phyloP scores from a whole-genome alignment of 495 filamentous ascomycete genomes.

The Rusavskia elegans region DNA sequence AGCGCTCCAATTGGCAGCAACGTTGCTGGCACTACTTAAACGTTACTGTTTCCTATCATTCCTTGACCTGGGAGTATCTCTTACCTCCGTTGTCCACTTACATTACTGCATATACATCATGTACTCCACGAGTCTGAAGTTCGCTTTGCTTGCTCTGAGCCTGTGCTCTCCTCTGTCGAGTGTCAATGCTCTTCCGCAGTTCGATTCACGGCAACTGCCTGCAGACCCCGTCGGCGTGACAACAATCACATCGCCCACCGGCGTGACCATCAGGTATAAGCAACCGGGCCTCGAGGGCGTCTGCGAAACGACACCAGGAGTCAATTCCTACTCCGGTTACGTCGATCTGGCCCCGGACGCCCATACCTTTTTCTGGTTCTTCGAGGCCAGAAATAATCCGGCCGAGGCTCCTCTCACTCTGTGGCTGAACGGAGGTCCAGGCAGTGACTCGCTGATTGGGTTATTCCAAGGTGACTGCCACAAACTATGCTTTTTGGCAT shows the following conservation, averaged over 20 bases:
- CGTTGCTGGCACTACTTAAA: not conserved
- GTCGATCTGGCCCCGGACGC: slow-evolving; percentile 43
- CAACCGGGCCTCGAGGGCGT: slow-evolving; percentile 39
- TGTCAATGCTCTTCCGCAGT: slow-evolving; percentile 10
- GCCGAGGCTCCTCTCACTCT: slow-evolving; percentile 40
- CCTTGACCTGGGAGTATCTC: not conserved
- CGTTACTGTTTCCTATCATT: not conserved
- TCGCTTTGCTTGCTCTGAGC: slow-evolving; percentile 14
- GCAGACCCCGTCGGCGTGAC: slow-evolving; percentile 36
- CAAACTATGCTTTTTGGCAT: slow-evolving; percentile 19
- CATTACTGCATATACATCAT: slow-evolving; percentile 9
- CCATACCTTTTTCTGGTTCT: slow-evolving; percentile 56
- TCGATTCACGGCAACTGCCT: slow-evolving; percentile 24
- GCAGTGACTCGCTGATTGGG: slow-evolving; percentile 49
- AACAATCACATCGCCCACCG: slow-evolving; percentile 40
- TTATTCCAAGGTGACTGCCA: slow-evolving; percentile 41
- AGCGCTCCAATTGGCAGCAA: not conserved
- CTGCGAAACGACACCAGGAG: slow-evolving; percentile 46
- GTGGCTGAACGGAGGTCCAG: slow-evolving; percentile 50
- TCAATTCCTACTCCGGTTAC: slow-evolving; percentile 53
- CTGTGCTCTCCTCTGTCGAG: slow-evolving; percentile 7
- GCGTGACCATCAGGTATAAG: slow-evolving; percentile 35
- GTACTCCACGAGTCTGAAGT: slow-evolving; percentile 14
- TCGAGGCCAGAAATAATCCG: slow-evolving; percentile 42
- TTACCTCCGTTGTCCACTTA: not conserved